A percentile compares a stretch with the other conserved stretches of the same genome.
phyloP scores from a whole-genome alignment of 1,139 yeast genomes.

The Nakaseomyces sp. region DNA sequence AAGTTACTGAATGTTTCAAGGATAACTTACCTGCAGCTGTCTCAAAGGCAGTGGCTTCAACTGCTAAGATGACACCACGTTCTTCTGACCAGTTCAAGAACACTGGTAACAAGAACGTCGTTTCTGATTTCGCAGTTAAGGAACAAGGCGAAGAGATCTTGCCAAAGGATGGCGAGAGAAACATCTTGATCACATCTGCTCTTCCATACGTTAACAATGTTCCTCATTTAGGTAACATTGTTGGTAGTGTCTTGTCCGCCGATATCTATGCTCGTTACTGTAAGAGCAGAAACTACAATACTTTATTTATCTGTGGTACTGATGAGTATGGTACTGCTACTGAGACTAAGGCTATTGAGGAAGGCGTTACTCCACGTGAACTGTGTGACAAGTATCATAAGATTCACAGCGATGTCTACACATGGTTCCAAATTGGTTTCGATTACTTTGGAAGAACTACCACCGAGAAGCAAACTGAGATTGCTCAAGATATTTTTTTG shows the following conservation, averaged over 20 bases:
- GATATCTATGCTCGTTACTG: slow-evolving; percentile 89
- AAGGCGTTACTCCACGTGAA: slow-evolving; percentile 75
- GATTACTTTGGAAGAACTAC: slow-evolving; percentile 96
- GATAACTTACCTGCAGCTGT: slow-evolving; percentile 34
- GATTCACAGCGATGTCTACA: slow-evolving; percentile 81
- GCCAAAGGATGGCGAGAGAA: slow-evolving; percentile 66
- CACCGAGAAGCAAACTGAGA: slow-evolving; percentile 82
- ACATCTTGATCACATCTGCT: slow-evolving; percentile 87
- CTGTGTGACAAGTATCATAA: slow-evolving; percentile 84
- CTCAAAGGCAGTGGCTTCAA: slow-evolving; percentile 36
- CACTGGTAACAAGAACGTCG: slow-evolving; percentile 49
- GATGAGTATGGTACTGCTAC: slow-evolving; percentile 99
- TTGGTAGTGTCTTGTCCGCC: slow-evolving; percentile 91
- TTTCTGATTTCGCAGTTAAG: slow-evolving; percentile 35
- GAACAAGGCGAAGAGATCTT: slow-evolving; percentile 32
- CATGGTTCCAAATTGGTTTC: slow-evolving; percentile 94
- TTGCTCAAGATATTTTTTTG: slow-evolving; percentile 86
- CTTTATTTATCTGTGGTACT: slow-evolving; percentile 87
- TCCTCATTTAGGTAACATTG: slow-evolving; percentile 94
- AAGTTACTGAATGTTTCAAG: slow-evolving; percentile 22
- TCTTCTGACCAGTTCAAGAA: slow-evolving; percentile 38
- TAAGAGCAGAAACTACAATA: slow-evolving; percentile 80
- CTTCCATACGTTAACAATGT: slow-evolving; percentile 96
- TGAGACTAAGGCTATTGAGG: slow-evolving; percentile 95
- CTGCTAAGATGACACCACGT: slow-evolving; percentile 29